Base-by-base conservation (phyloP, 2,329 filamentous ascomycete species). In the Amauroascus niger region DNA sequence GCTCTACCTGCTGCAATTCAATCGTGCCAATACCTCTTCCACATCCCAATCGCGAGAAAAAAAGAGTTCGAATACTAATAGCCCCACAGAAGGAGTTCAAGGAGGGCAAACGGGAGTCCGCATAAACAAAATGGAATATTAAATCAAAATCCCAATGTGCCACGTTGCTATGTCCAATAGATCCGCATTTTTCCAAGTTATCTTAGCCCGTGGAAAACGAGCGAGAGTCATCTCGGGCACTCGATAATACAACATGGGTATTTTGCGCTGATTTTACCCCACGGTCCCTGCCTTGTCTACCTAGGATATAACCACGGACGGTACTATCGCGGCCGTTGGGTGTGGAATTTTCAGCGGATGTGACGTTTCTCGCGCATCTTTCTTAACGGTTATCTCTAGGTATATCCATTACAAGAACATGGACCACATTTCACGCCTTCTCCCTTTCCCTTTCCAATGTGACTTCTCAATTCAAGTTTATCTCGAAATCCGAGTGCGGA, bases 91-190 rank as follows among this genome's bases (percentile, higher is more conserved):
- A 97, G 82, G 93, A 96, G 82, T 81, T 89, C 70, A 90, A 87
- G 81, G 90, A 96, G 78, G 91, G 89, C 76, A 95, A 93, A 84
- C 83, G 88, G 65, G 88, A 94, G 72, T 76, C 82, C 66, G 89
- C 86, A 78, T 95, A 82, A 79, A 74, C 35, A 69, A 62, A 61
- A 55, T 45, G 37, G 26, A 49, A 54, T n/a, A 55, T 48, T 41
- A 54, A 54, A 54, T 54, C 30, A 48, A 33, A 26, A 40, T 30
- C 30, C 24, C 22, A 33, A 53, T 49, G 32, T 48, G 41, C 49
- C 44, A 49, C 28, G 49, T 49, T 45, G 45, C 35, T 49, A 41
- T 45, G 49, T 47, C 53, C 37, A n/a, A 49, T 49, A 49, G 40
- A 45, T 48, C 32, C 37, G 43, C 51, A 44, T 54, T 22, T 49